Conservation (phyloP, 331 rosid species). For the Rhamnella rubrinervis region DNA sequence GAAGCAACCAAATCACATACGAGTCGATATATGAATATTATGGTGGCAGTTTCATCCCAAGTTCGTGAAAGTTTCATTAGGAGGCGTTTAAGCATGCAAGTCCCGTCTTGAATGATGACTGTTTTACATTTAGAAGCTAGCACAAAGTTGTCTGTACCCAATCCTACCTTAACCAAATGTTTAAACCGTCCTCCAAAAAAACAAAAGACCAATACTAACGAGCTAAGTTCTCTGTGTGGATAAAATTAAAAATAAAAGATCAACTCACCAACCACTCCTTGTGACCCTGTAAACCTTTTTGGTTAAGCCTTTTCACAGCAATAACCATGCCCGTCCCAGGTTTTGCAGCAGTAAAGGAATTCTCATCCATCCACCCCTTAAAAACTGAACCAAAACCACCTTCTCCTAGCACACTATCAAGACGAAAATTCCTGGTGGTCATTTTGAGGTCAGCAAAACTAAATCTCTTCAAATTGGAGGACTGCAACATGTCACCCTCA, state of each 20-base stretch:
- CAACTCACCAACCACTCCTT: constrained; percentile 96
- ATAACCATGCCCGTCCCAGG: too few relatives aligned
- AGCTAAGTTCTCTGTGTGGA: constrained; percentile 8
- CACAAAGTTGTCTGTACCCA: neutral
- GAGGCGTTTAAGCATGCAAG: neutral
- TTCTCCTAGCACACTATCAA: constrained; percentile 85
- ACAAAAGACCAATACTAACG: too few relatives aligned
- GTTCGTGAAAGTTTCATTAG: neutral
- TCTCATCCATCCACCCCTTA: constrained; percentile 94
- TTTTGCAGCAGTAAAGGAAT: constrained; percentile 62
- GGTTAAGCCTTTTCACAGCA: constrained; percentile 91
- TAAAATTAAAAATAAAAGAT: neutral
- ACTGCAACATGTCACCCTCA: constrained; percentile 86
- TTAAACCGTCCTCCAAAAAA: too few relatives aligned
- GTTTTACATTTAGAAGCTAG: neutral
- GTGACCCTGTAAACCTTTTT: constrained; percentile 77
- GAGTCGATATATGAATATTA: neutral
- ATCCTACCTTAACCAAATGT: constrained; percentile 14
- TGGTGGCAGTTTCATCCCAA: neutral
- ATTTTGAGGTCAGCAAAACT: constrained; percentile 56
- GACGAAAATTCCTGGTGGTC: constrained; percentile 91
- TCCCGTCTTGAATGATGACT: neutral
- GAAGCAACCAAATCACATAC: constrained; percentile 22
- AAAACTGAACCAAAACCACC: constrained; percentile 92
- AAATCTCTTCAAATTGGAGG: constrained; percentile 77